Evolutionary conservation across 2,329 filamentous ascomycete genomes (phyloP).

Genomic region (Fusarium pseudograminearum): DNA sequence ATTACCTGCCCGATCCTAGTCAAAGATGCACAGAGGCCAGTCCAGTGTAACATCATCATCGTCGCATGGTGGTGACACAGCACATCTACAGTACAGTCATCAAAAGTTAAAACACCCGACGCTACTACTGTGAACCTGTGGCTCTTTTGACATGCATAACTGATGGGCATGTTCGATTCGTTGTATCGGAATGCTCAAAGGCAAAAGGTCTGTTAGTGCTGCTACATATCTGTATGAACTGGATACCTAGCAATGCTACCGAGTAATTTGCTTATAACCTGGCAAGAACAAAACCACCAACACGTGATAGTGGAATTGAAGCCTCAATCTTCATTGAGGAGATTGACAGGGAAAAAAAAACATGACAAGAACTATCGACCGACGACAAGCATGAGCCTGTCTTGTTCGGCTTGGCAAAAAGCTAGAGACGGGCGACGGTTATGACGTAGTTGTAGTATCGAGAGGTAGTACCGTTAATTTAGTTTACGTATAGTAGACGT

Average conservation of each 20-base stretch:
- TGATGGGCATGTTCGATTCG: not conserved
- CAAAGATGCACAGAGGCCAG: not conserved
- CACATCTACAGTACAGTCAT: not conserved
- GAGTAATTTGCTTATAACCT: not conserved
- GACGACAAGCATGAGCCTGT: constrained; percentile 20
- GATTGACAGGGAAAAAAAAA: not conserved
- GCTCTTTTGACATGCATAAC: not conserved
- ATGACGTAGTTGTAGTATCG: constrained; percentile 23
- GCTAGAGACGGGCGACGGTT: not conserved
- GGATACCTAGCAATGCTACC: not conserved
- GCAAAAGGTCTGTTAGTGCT: not conserved
- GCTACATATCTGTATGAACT: not conserved
- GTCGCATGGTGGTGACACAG: constrained; percentile 29
- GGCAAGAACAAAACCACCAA: not conserved
- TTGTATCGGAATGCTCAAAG: not conserved
- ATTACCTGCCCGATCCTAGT: constrained; percentile 14
- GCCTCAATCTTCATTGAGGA: not conserved
- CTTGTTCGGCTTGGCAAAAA: constrained; percentile 8
- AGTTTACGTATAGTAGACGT: not conserved
- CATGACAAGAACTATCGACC: not conserved
- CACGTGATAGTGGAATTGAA: not conserved
- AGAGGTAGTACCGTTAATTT: not conserved
- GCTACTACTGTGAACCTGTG: not conserved
- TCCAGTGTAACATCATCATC: constrained; percentile 27
- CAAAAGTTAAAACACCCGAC: not conserved